Evolutionary conservation across 805 yeast genomes (phyloP), one percentile per base, ranked within the genome.

Genomic region (Saccharomyces jurei): DNA sequence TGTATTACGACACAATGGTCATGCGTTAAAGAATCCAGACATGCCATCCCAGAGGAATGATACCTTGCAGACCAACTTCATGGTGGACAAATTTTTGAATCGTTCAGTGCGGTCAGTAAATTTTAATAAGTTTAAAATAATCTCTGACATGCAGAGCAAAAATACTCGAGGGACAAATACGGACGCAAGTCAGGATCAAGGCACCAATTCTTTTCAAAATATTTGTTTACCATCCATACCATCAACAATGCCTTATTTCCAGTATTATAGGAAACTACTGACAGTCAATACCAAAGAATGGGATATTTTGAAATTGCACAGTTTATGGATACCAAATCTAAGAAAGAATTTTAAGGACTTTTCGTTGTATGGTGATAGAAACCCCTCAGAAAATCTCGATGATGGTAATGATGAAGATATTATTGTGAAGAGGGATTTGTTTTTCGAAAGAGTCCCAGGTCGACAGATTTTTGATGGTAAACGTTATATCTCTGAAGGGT

Each of bases 321-420:
- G 58, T 32, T 50, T 67, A 55, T 67, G 71, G 71, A 56, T 66
- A 28, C 71, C 71, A 1, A 53, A 57, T 2, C 50, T 62, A 26
- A 57, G 46, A 22, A 48, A 51, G 3, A 52, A 54, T 5, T 61
- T 59, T 46, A 50, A 57, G 44, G 50, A 53, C 21, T 22, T 53
- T 21, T 31, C 58, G 6, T n/a, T 53, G 8, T 48, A 49, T 13
- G 21, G 47, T 28, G 51, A 36, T 25, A 46, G 46, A 50, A 31
- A 50, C 11, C 13, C 11, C 17, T n/a, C 25, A 36, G 17, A 21
- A 11, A 0, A 22, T 17, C 32, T 27, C 17, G 49, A 52, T 17
- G 28, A 29, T 9, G 26, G 25, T 21, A 46, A 44, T 27, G 32
- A 28, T 2, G 50, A 48, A 4, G 25, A 31, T 27, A 50, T 32